Percentiles rank a stretch among this genome's conserved stretches.
Evolutionary conservation across 202 grass and related monocot genomes (phyloP).

Genomic region (Setaria italica): DNA sequence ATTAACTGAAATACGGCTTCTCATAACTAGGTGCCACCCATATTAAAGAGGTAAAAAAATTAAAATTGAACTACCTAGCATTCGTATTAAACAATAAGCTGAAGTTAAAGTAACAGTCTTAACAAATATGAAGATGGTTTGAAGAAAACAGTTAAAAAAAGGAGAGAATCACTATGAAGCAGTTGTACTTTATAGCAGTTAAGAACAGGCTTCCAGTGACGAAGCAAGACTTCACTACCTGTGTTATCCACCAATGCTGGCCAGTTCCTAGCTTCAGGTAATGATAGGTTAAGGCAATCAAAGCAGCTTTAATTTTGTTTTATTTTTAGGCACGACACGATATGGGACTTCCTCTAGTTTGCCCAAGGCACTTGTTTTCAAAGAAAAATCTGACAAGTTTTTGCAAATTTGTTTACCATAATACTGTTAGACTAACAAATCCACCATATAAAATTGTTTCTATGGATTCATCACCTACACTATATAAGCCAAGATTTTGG

Average conservation of each 20-base stretch:
- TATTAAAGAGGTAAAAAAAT: not conserved
- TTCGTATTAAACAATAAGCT: not conserved
- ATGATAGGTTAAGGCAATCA: not conserved
- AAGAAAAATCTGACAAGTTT: not conserved
- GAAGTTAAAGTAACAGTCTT: not conserved
- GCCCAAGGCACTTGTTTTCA: not conserved
- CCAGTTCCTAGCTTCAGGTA: not conserved
- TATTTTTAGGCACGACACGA: not conserved
- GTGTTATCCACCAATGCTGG: not conserved
- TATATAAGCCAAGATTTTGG: not conserved
- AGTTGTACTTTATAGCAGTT: not conserved
- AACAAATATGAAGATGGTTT: slow-evolving; percentile 9
- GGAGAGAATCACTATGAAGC: not conserved
- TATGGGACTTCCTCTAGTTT: not conserved
- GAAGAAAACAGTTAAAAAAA: not conserved
- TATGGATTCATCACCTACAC: not conserved
- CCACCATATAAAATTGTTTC: not conserved
- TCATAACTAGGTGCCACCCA: not conserved
- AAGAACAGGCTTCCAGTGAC: not conserved
- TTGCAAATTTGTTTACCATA: not conserved
- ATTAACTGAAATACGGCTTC: not conserved
- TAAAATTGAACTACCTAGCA: not conserved
- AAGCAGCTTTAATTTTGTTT: not conserved
- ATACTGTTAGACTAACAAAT: not conserved
- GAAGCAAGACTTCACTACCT: not conserved